Evolutionary conservation across 192 early-diverging fungal species (phyloP), one percentile per base, ranked within the genome.

Genomic region (Rhizoclosmatium sp.): DNA sequence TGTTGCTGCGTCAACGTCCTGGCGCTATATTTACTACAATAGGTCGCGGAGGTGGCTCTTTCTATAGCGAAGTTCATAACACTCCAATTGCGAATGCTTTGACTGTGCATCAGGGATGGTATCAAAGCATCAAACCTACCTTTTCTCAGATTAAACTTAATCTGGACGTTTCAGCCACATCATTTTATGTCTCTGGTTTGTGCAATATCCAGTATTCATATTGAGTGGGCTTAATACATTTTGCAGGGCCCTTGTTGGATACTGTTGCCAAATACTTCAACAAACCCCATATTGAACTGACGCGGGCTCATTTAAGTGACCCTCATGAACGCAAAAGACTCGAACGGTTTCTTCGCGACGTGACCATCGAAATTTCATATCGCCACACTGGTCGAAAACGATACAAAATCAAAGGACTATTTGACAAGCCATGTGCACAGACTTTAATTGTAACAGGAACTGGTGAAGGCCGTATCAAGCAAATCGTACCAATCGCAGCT

Each of bases 401-500:
- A 42, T 80, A 80, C 72, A 74, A 66, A 41, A 80, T 80, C 59
- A 75, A 69, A 49, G 65, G 21, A 1, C 49, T 80, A 4, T 64
- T 65, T 56, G 79, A 74, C 16, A 67, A 67, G 41, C 69, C 69
- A 5, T 16, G 47, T 23, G 46, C 71, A 16, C 71, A 71, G 16
- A 75, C 79, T 12, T 44, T 71, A 31, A 75, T 80, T 75, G 71
- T 80, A 19, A 67, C 67, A 4, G 79, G 72, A 9, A 66, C 71
- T 1, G 71, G 46, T 7, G 39, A n/a, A 0, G 72, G 72, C 5
- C 39, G 79, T 5, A 47, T 47, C 39, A 80, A 71, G 46, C 61
- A 75, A 47, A 71, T 71, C 44, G 78, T 91, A 41, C 84, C 86
- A 0, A 90, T 98, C 14, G 89, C 89, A 0, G 60, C 87, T 1